phyloP scores from a whole-genome alignment of 1,284 basidiomycete genomes.

The Ustilago bromivora region DNA sequence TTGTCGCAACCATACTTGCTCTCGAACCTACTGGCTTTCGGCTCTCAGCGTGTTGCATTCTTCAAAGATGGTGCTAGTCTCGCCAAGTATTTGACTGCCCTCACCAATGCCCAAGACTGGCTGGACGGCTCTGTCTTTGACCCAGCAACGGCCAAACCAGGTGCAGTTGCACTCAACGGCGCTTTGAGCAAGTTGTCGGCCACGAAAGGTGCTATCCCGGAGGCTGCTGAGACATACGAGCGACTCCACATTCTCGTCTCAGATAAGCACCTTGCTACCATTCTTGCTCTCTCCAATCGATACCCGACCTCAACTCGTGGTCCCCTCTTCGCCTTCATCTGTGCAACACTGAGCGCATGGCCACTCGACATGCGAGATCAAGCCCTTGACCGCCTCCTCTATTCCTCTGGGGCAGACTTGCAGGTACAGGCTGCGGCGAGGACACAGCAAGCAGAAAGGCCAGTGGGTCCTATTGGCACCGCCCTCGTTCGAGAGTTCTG shows the following conservation, averaged over 20 bases:
- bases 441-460: conserved; percentile 13
- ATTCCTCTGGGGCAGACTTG: conserved; percentile 23
- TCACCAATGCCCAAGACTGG: conserved; percentile 60
- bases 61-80: conserved; percentile 47
- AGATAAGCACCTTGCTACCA: conserved; percentile 49
- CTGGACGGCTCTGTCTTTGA: conserved; percentile 33
- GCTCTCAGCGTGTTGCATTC: conserved; percentile 49
- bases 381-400: conserved; percentile 50
- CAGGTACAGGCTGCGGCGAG: conserved; percentile 4
- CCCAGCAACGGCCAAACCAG: conserved; percentile 1
- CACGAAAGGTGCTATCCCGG: background rate
- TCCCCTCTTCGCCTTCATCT: conserved; percentile 61
- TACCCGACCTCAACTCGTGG: conserved; percentile 56
- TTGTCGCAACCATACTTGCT: conserved; percentile 49
- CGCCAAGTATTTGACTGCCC: conserved; percentile 50
- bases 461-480: conserved; percentile 29
- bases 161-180: background rate
- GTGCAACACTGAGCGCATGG: conserved; percentile 59
- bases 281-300: conserved; percentile 57
- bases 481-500: conserved; percentile 65
- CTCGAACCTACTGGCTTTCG: conserved; percentile 57
- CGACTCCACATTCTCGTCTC: conserved; percentile 53
- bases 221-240: conserved; percentile 48
- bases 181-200: background rate
- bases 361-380: conserved; percentile 43